Conservation (phyloP, 1,284 basidiomycete species). For the Bondarzewia mesenterica region DNA sequence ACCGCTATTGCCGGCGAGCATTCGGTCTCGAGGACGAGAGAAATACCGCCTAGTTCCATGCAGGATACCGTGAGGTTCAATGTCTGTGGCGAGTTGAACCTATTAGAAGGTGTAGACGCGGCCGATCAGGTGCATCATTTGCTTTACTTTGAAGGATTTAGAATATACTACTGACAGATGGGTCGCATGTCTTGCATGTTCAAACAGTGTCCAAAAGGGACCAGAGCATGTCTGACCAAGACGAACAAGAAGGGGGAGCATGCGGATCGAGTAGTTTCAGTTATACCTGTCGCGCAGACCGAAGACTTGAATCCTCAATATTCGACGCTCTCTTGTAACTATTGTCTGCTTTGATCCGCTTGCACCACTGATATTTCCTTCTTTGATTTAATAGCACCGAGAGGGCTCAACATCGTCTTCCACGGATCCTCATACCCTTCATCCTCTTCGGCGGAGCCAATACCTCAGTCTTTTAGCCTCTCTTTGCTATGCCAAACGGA, state of each 20-base stretch:
- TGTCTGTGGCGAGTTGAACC: conserved; percentile 50
- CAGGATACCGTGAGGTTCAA: conserved; percentile 32
- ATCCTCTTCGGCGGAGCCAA: conserved; percentile 24
- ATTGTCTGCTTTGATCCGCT: too few species aligned
- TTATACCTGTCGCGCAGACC: conserved; percentile 56
- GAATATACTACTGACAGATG: neutral
- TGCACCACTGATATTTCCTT: conserved; percentile 1
- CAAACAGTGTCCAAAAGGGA: conserved; percentile 55
- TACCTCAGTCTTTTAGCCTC: conserved; percentile 51
- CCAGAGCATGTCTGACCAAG: conserved; percentile 63
- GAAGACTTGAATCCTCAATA: conserved; percentile 32
- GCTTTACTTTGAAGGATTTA: too few species aligned
- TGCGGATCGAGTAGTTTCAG: conserved; percentile 50
- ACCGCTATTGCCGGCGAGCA: conserved; percentile 43
- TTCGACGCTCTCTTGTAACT: conserved; percentile 39
- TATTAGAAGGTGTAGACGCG: conserved; percentile 35
- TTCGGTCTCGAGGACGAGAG: conserved; percentile 28
- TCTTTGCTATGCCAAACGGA: conserved; percentile 48
- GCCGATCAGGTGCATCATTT: conserved; percentile 58
- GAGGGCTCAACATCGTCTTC: conserved; percentile 51
- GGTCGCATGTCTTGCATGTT: neutral
- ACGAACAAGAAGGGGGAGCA: conserved; percentile 49
- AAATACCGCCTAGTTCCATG: conserved; percentile 30
- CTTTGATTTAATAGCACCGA: conserved; percentile 28
- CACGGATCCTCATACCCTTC: conserved; percentile 55